Conservation (phyloP, 352 stramenopile genomes). For the Halophytophthora polymorphica region DNA sequence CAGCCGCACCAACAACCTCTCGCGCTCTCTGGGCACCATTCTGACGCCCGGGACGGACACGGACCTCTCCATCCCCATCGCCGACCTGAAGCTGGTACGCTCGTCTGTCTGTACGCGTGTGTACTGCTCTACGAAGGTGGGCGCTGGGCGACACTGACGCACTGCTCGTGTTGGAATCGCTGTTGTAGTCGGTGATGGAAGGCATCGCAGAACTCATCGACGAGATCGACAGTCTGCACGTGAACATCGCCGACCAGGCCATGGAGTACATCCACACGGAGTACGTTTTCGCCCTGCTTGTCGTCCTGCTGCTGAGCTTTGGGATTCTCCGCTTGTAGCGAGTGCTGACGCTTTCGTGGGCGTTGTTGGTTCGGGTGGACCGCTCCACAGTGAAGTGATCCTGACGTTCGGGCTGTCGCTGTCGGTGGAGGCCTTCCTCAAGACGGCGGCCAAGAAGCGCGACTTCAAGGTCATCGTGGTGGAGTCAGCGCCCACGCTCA, state of each 20-base stretch:
- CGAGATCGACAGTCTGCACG: constrained; percentile 94
- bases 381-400: constrained; percentile 87
- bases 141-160: background rate
- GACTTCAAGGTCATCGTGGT: constrained; percentile 95
- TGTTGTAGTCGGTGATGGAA: constrained; percentile 91
- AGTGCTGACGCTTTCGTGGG: background rate
- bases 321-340: background rate
- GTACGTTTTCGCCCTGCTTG: constrained; percentile 34
- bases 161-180: constrained; percentile 3
- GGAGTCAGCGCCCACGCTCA: constrained; percentile 91
- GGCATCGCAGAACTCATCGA: constrained; percentile 93
- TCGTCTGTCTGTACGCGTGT: background rate
- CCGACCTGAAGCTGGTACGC: constrained; percentile 74
- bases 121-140: background rate
- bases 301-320: background rate
- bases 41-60: constrained; percentile 76
- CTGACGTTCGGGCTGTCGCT: constrained; percentile 92
- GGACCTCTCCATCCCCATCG: constrained; percentile 80
- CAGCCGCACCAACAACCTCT: constrained; percentile 60
- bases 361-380: background rate
- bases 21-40: constrained; percentile 76
- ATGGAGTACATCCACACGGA: constrained; percentile 96
- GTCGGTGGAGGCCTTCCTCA: constrained; percentile 91
- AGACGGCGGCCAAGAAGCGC: constrained; percentile 88
- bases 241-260: constrained; percentile 95